These are phyloP conservation scores for Cenchrus fungigraminus DNA, from an alignment of 176 grass and related monocot genomes.

Conservation along the genomic window DNA sequence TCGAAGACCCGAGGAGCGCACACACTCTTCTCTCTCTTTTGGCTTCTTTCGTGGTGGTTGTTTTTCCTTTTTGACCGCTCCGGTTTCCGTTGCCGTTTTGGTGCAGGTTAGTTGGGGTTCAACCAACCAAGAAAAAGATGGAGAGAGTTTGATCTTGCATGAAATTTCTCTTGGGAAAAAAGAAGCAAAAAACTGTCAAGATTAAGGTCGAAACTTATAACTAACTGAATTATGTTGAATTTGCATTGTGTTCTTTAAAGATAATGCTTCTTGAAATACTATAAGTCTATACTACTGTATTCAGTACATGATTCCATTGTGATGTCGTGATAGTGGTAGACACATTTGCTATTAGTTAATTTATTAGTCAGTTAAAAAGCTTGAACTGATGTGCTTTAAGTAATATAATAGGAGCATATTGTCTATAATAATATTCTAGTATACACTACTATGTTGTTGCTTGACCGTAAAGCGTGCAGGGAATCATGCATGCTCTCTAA, in stretches of 20 bases:
- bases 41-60: conserved; percentile 19
- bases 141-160: background rate
- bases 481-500: conserved; percentile 19
- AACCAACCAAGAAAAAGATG: background rate
- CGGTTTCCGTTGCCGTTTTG: conserved; percentile 20
- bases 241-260: background rate
- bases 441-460: conserved; percentile 17
- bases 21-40: background rate
- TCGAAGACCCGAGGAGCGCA: background rate
- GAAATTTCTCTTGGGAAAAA: background rate
- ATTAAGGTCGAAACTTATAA: background rate
- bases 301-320: background rate
- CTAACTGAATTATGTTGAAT: background rate
- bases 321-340: background rate
- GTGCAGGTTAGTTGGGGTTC: conserved; percentile 7
- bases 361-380: background rate
- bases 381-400: background rate
- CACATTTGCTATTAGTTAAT: background rate
- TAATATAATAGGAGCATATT: background rate
- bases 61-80: conserved; percentile 1
- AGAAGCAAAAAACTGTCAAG: background rate
- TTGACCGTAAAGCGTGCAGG: conserved; percentile 47
- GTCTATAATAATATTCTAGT: background rate
- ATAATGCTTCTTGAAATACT: background rate
- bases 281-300: too few relatives aligned